phyloP scores from a whole-genome alignment of 1,284 basidiomycete genomes.

The Neolentinus lepideus region DNA sequence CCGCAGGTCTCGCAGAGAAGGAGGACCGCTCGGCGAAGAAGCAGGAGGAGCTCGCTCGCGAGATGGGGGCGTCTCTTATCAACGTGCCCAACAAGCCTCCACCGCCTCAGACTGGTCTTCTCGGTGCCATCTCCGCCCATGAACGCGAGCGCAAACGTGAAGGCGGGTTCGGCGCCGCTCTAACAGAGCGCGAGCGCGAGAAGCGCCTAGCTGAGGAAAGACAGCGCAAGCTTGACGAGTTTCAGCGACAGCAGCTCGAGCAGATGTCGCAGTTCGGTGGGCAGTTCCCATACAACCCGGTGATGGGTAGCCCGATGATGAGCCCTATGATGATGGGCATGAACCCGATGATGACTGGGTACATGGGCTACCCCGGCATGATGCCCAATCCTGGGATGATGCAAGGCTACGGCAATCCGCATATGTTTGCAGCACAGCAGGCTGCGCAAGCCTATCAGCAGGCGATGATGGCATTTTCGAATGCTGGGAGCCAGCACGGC shows the following conservation, averaged over 20 bases:
- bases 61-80: slow-evolving; percentile 84
- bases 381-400: slow-evolving; percentile 19
- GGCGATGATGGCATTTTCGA: slow-evolving; percentile 85
- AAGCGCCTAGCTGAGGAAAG: slow-evolving; percentile 85
- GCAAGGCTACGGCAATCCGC: slow-evolving; percentile 43
- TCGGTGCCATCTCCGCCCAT: slow-evolving; percentile 93
- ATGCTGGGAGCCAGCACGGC: slow-evolving; percentile 68
- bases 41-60: slow-evolving; percentile 89
- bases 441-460: slow-evolving; percentile 86
- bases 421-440: slow-evolving; percentile 87
- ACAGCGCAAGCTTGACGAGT: slow-evolving; percentile 86
- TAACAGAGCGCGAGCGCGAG: slow-evolving; percentile 94
- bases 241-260: slow-evolving; percentile 84
- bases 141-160: slow-evolving; percentile 92
- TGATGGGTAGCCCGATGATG: slow-evolving; percentile 57
- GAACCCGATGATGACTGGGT: slow-evolving; percentile 52
- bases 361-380: slow-evolving; percentile 16
- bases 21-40: slow-evolving; percentile 92
- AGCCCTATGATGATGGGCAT: slow-evolving; percentile 24
- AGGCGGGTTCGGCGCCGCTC: slow-evolving; percentile 87
- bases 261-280: slow-evolving; percentile 74
- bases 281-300: slow-evolving; percentile 42
- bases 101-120: slow-evolving; percentile 90
- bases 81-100: slow-evolving; percentile 93
- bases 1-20: slow-evolving; percentile 92